Base-by-base conservation (phyloP, 345 rosid species). In the Hevea brasiliensis region DNA sequence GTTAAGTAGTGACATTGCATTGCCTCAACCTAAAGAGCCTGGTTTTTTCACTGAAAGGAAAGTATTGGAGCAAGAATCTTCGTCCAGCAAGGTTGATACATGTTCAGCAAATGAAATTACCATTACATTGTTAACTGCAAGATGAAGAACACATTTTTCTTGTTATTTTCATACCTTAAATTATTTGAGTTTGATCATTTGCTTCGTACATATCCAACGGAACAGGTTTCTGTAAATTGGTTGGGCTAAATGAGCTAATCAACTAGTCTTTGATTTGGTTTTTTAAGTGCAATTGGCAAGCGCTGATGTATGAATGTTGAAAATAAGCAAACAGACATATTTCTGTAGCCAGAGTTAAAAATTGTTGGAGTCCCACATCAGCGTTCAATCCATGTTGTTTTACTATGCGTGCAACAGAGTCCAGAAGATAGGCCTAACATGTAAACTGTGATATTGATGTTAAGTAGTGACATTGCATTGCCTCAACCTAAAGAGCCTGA, bases 21-120 rank as follows among this genome's bases (percentile, higher is more conserved):
- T 80, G 67, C 61, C 83, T 35, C 48, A 44, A 6, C 83, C 83
- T 4, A 71, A 66, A 37, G 76, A 80, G 27, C 79, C 74, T 14
- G 82, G 82, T 11, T 75, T 80, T 64, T 75, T 59, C 74, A 71
- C 66, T 1, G 74, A 80, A 40, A 80, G 76, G 48, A 57, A 72
- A n/a, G 11, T 72, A 5, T 62, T 17, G 4, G 67, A 68, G 12
- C 59, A 27, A 7, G 72, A 70, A n/a, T 74, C 78, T 29, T 79
- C 64, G 0, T 64, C 68, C 4, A 62, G 77, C 66, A 68, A 65
- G 45, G 14, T 55, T 20, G 56, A 65, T 26, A 23, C 62, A n/a
- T 68, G 45, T 13, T 75, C 78, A 11, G 55, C 68, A 18, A 75
- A 68, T 68, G 73, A 37, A 51, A 23, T 74, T 20, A 74, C 78